Evolutionary conservation across 768 basidiomycete genomes (phyloP), one percentile per base, ranked within the genome.

Genomic region (Psilocybe sp.): DNA sequence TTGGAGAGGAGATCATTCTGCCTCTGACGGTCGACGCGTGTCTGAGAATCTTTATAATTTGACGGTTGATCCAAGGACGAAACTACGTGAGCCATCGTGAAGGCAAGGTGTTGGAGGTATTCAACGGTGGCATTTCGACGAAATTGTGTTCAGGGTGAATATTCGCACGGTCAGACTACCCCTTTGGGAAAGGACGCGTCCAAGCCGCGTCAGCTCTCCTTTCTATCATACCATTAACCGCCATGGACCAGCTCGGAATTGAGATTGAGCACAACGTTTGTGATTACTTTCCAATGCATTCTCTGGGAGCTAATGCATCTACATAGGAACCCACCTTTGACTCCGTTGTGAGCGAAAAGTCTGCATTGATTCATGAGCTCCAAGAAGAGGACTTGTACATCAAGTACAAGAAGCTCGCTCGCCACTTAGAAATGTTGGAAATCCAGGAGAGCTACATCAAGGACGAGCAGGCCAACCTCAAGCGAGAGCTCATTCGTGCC

Each of bases 381-480:
- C 92, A 94, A 61, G 84, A 81, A 56, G 91, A 98, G 72, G 97
- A 98, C 71, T 73, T 98, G 53, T 99, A 98, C 67, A 85, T 91
- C 69, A 97, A 95, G 69, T 97, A 92, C 82, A 96, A 97, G 80
- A 92, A 92, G 63, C 87, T 99, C 44, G 82, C 90, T 46, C 87
- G 92, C 42, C 96, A 99, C 63, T 78, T 95, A 32, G 94, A 99
- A 64, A 92, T 99, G 75, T 84, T 98, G 34, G 89, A 92, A 46
- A 92, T 93, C 20, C 87, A 89, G 62, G 90, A 98, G 70, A 89
- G 89, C 71, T 99, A 98, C 67, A 97, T 99, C 70, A 96, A 98
- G 66, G 96, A 99, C 60, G 97, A 99, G 68, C 95, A 97, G 62
- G 91, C 91, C 13, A 98, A 98, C 63, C 83, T 99, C 49, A 96